A percentile compares a stretch with the other conserved stretches of the same genome.
These are phyloP conservation scores for Mucor indicus DNA, from an alignment of 371 early-diverging fungal species.

Conservation along the genomic window DNA sequence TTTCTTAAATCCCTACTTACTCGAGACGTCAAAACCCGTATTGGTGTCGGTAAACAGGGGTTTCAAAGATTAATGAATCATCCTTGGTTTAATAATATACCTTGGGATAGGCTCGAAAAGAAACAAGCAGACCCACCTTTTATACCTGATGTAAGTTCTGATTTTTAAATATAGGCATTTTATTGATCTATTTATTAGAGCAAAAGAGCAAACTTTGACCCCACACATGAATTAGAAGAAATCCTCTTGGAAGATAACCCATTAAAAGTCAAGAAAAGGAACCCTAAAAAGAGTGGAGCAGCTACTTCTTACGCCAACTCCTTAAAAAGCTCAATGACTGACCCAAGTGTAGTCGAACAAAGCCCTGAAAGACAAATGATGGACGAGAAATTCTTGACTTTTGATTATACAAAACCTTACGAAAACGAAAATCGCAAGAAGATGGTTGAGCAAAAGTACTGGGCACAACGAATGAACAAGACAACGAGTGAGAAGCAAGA, in stretches of 20 bases:
- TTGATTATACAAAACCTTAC: conserved; percentile 59
- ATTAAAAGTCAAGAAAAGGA: conserved; percentile 52
- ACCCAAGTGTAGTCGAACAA: conserved; percentile 7
- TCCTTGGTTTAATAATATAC: conserved; percentile 56
- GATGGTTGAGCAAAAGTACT: conserved; percentile 5
- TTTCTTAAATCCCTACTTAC: conserved; percentile 56
- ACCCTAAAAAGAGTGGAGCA: conserved; percentile 24
- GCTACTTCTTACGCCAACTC: conserved; percentile 5
- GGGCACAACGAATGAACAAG: conserved; percentile 45
- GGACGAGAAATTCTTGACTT: conserved; percentile 61
- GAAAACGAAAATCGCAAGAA: conserved; percentile 25
- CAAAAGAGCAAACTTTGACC: conserved; percentile 88
- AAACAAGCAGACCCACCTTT: conserved; percentile 65
- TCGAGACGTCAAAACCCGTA: conserved; percentile 54
- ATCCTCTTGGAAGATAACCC: conserved; percentile 91
- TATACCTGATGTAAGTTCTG: conserved; percentile 54
- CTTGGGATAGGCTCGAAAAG: conserved; percentile 53
- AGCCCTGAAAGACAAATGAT: conserved; percentile 51
- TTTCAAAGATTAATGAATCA: conserved; percentile 52
- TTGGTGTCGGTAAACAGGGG: conserved; percentile 60
- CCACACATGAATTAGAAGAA: conserved; percentile 94
- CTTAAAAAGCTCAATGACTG: not conserved
- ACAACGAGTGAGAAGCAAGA: conserved; percentile 21
- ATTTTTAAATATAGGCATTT: not conserved
- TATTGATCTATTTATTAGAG: conserved; percentile 24